A percentile compares a stretch with the other conserved stretches of the same genome.
phyloP scores from a whole-genome alignment of 495 filamentous ascomycete species.

The Patellaria atrata region DNA sequence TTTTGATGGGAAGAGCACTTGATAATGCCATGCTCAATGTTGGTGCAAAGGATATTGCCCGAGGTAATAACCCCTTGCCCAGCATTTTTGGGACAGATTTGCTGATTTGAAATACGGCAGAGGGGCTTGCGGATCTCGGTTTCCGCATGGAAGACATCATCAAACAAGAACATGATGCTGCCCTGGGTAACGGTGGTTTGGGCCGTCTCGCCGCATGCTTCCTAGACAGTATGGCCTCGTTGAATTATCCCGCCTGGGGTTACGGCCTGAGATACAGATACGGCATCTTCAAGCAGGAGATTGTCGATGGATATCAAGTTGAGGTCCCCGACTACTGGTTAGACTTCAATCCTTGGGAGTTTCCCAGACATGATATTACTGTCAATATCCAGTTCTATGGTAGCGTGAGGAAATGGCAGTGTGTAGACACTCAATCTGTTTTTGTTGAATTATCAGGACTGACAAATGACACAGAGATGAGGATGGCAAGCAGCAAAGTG shows the following conservation, averaged over 20 bases:
- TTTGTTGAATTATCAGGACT: constrained; percentile 4
- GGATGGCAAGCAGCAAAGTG: constrained; percentile 51
- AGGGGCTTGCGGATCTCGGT: constrained; percentile 73
- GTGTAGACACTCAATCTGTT: constrained; percentile 12
- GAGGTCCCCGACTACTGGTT: constrained; percentile 98
- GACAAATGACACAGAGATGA: constrained; percentile 40
- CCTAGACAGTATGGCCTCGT: constrained; percentile 82
- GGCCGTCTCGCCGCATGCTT: constrained; percentile 93
- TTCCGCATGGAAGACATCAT: constrained; percentile 97
- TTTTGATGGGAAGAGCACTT: constrained; percentile 87
- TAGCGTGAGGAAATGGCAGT: constrained; percentile 52
- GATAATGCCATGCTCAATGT: constrained; percentile 99
- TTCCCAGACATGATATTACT: constrained; percentile 83
- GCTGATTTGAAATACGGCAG: constrained; percentile 26
- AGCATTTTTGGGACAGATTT: neutral
- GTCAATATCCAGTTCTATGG: constrained; percentile 97
- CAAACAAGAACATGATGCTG: constrained; percentile 87
- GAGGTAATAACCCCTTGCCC: constrained; percentile 40
- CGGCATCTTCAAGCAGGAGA: constrained; percentile 99
- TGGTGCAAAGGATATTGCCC: constrained; percentile 70
- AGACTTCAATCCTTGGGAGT: constrained; percentile 99
- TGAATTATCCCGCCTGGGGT: constrained; percentile 94
- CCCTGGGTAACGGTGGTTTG: constrained; percentile 88
- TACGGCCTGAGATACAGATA: constrained; percentile 92
- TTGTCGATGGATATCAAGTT: constrained; percentile 91